A percentile compares a stretch with the other conserved stretches of the same genome.
Conservation (phyloP, 2,329 filamentous ascomycete species). For the Canariomyces notabilis region DNA sequence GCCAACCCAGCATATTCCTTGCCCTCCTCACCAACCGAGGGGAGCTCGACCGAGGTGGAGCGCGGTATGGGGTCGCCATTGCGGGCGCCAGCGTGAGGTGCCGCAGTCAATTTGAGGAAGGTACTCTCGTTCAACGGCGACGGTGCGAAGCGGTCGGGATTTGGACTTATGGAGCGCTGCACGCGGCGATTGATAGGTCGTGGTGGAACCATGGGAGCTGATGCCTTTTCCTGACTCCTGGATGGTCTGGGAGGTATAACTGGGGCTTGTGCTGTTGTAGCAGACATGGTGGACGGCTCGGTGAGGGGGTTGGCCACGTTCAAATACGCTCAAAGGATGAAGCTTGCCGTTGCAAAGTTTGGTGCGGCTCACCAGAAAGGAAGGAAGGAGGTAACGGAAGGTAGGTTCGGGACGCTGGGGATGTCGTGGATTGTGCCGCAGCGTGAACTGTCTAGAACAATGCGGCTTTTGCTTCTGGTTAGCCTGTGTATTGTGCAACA, state of each 20-base stretch:
- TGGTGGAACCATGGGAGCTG: constrained; percentile 68
- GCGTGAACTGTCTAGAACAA: constrained; percentile 2
- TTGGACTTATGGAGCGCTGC: constrained; percentile 72
- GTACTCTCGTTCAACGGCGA: constrained; percentile 76
- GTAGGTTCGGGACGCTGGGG: no score
- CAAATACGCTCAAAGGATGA: not conserved
- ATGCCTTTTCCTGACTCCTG: constrained; percentile 44
- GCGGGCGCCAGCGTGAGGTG: constrained; percentile 33
- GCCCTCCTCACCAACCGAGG: constrained; percentile 84
- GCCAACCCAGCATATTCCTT: constrained; percentile 69
- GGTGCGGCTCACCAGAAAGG: not conserved
- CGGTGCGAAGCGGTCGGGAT: constrained; percentile 72
- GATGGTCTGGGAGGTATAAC: constrained; percentile 53
- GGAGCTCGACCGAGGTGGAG: constrained; percentile 73
- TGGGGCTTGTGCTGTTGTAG: constrained; percentile 44
- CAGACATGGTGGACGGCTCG: constrained; percentile 39
- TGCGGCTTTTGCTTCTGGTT: constrained; percentile 1
- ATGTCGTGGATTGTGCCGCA: not conserved
- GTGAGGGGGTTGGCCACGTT: constrained; percentile 4
- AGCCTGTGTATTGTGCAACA: constrained; percentile 17
- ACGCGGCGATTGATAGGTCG: constrained; percentile 64
- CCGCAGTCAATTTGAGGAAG: constrained; percentile 44
- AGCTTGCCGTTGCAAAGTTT: constrained; percentile 3
- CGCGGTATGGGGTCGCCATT: constrained; percentile 48
- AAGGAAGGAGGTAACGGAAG: not conserved